Percentiles rank a stretch among this genome's conserved stretches.
phyloP scores from a whole-genome alignment of 2,329 filamentous ascomycete genomes.

The Elsinoe necatrix region DNA sequence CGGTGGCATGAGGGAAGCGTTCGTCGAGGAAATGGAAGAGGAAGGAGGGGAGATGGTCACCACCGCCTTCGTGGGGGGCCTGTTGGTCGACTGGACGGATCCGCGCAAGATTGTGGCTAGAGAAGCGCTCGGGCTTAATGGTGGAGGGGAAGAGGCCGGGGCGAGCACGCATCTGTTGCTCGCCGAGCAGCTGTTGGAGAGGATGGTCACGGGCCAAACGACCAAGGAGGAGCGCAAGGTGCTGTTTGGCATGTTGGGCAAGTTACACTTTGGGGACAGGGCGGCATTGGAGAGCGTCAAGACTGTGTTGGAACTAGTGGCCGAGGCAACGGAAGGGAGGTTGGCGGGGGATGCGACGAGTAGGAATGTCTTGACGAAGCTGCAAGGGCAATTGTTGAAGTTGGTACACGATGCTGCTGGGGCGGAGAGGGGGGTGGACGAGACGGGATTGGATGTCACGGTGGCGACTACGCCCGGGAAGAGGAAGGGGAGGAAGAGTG shows the following conservation, averaged over 20 bases:
- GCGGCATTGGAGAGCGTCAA: slow-evolving; percentile 27
- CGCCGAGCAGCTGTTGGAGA: slow-evolving; percentile 67
- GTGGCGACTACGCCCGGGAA: slow-evolving; percentile 10
- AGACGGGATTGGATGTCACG: slow-evolving; percentile 22
- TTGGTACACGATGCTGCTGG: slow-evolving; percentile 39
- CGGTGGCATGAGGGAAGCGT: slow-evolving; percentile 29
- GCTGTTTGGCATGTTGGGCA: slow-evolving; percentile 67
- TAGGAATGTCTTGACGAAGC: slow-evolving; percentile 47
- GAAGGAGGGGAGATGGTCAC: slow-evolving; percentile 68
- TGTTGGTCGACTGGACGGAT: slow-evolving; percentile 91
- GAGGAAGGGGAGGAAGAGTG: slow-evolving; percentile 14
- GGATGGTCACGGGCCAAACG: slow-evolving; percentile 54
- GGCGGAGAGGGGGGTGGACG: slow-evolving; percentile 26
- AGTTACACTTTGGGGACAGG: slow-evolving; percentile 60
- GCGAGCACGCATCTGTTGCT: slow-evolving; percentile 74
- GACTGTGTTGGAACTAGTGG: slow-evolving; percentile 38
- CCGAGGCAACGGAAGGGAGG: slow-evolving; percentile 41
- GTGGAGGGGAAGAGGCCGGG: slow-evolving; percentile 52
- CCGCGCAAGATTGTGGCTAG: slow-evolving; percentile 58
- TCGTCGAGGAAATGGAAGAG: slow-evolving; percentile 52
- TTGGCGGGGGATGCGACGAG: slow-evolving; percentile 45
- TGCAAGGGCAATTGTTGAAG: slow-evolving; percentile 45
- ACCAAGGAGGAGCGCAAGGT: slow-evolving; percentile 80
- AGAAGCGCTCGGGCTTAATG: background rate
- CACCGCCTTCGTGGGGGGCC: slow-evolving; percentile 67